A percentile compares a stretch with the other conserved stretches of the same genome.
Evolutionary conservation across 2,329 filamentous ascomycete species (phyloP).

Genomic region (Phoma herbarum): DNA sequence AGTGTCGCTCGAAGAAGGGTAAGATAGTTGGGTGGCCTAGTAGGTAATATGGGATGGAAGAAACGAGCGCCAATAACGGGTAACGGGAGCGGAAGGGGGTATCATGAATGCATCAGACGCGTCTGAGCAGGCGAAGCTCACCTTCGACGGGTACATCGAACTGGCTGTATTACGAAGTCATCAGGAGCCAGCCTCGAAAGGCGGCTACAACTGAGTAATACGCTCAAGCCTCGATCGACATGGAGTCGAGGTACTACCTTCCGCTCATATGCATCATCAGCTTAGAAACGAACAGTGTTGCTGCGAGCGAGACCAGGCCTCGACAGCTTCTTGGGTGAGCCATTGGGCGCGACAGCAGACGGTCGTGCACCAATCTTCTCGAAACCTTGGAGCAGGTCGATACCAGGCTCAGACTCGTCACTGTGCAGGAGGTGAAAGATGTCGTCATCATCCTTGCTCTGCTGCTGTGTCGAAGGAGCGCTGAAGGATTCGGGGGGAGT

Average conservation of each 20-base stretch:
- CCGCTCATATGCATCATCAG: slow-evolving; percentile 3
- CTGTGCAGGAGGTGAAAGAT: slow-evolving; percentile 66
- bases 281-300: slow-evolving; percentile 47
- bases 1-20: slow-evolving; percentile 21
- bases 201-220: slow-evolving; percentile 18
- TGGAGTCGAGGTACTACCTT: not conserved
- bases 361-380: slow-evolving; percentile 70
- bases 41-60: slow-evolving; percentile 22
- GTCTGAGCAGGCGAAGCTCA: not conserved
- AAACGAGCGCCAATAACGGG: slow-evolving; percentile 22
- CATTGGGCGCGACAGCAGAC: slow-evolving; percentile 45
- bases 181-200: slow-evolving; percentile 13
- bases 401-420: slow-evolving; percentile 67
- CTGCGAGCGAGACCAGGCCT: slow-evolving; percentile 44
- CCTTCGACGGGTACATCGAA: not conserved
- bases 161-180: slow-evolving; percentile 11
- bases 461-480: slow-evolving; percentile 29
- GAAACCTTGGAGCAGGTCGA: slow-evolving; percentile 79
- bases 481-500: slow-evolving; percentile 45
- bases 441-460: slow-evolving; percentile 59
- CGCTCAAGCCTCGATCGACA: slow-evolving; percentile 16
- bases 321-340: slow-evolving; percentile 46
- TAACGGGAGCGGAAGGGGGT: slow-evolving; percentile 20
- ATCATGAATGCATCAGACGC: slow-evolving; percentile 8
- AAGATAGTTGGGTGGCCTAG: slow-evolving; percentile 16